A percentile compares a stretch with the other conserved stretches of the same genome.
Evolutionary conservation across 2,329 filamentous ascomycete species (phyloP).

Genomic region (Zymoseptoria passerinii): DNA sequence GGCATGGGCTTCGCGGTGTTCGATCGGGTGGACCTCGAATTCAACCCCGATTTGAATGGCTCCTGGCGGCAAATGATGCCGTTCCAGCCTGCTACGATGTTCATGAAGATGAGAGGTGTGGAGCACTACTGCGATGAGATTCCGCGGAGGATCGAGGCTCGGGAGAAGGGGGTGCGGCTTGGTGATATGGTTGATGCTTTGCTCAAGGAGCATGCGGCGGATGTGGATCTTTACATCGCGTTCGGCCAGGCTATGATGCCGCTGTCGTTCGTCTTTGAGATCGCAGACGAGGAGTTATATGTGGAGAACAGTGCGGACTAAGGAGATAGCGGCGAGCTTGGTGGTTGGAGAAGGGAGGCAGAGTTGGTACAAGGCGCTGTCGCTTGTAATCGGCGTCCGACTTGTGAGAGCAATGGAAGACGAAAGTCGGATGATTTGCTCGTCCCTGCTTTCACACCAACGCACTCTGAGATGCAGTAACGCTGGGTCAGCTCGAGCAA

Average conservation of each 20-base stretch:
- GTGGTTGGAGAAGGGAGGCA: background rate
- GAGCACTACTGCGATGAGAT: background rate
- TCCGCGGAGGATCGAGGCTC: background rate
- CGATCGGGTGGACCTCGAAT: background rate
- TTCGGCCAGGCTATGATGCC: background rate
- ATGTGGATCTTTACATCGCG: constrained; percentile 60
- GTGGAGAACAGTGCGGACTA: background rate
- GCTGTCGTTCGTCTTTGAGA: background rate
- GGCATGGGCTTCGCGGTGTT: background rate
- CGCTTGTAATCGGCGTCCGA: too few species aligned
- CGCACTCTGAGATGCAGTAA: background rate
- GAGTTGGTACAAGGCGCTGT: background rate
- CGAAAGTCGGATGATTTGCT: too few species aligned
- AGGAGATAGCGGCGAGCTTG: background rate
- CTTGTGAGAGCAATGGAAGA: too few species aligned
- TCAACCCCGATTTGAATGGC: background rate
- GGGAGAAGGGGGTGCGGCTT: background rate
- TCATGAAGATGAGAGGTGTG: background rate
- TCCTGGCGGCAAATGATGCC: background rate
- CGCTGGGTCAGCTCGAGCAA: background rate
- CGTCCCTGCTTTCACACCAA: background rate
- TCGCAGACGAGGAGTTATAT: background rate
- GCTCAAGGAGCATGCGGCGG: constrained; percentile 67
- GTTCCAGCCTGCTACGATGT: background rate
- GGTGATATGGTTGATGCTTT: constrained; percentile 61